Evolutionary conservation across 176 grass and related monocot species (phyloP), one percentile per base, ranked within the genome.

Genomic region (Oryza glaberrima): DNA sequence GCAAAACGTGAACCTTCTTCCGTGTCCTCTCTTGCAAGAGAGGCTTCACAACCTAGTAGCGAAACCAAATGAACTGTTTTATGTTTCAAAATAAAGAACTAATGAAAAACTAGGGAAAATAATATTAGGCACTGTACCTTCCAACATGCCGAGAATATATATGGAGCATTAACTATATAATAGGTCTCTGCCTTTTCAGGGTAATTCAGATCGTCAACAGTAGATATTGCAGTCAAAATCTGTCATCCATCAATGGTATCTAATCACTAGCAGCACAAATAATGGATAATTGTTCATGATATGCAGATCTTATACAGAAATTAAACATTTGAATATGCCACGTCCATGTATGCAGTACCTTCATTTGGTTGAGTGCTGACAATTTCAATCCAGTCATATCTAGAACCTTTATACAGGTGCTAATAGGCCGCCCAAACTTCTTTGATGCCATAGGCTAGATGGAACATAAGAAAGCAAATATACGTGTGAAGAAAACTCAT

Each of bases 61-160:
- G 30, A 75, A 70, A 35, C 14, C 8, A 76, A 65, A 80, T 79
- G 1, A 87, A 77, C 51, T 40, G n/a, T 52, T 80, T 77, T 67
- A 22, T 23, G 11, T 8, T 10, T 64, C 3, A 32, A n/a, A 75
- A 36, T 3, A 51, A 41, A 68, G 67, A 1, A 44, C 9, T 11
- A 44, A 1, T 44, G 43, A 44, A 87, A 52, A 74, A 54, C 19
- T 36, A 25, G 25, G 65, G 60, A 60, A 44, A 17, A 54, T 11
- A 76, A 69, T 36, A 5, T 34, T 78, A 77, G 48, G 63, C 36
- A 41, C 28, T 17, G 10, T 84, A 98, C 93, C 93, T 93, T 98
- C 96, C 96, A 98, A 85, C 96, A 95, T 11, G 96, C 89, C 9
- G 96, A 94, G 87, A 95, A 98, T 90, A 98, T 91, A 56, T 95